Base-by-base conservation (phyloP, 2,329 filamentous ascomycete genomes). In the Huntiella moniliformis region DNA sequence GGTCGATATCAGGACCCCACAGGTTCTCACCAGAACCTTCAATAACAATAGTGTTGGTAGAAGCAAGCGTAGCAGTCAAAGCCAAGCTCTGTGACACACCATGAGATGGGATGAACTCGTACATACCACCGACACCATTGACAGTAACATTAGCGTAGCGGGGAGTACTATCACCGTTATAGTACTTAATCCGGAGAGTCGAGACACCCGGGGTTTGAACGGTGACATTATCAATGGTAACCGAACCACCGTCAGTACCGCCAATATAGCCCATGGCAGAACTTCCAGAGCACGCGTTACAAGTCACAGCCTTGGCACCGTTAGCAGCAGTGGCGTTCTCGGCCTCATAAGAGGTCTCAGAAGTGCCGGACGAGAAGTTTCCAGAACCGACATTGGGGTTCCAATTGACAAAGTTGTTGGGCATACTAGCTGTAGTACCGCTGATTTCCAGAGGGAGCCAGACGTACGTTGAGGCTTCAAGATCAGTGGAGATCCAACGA, bases 391-490 rank as follows among this genome's bases (percentile, higher is more conserved):
- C 51, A 40, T 73, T 57, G 0, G 68, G 60, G 1, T 69, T 57
- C 74, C 74, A 78, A 48, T 68, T 71, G 7, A 71, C 69, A n/a
- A 37, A 38, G 18, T 63, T 56, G 56, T 75, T 69, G 45, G 63
- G 59, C 54, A 73, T 63, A 7, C 53, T 64, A 2, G 73, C 70
- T 0, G 63, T 71, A 0, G 38, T 15, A 4, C 71, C 73, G 1
- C 61, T 61, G 49, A 78, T 63, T 3, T 55, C 61, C 0, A 80
- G 58, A 0, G 77, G 77, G 0, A 80, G 63, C 77, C 76, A 81
- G 36, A 80, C 60, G 53, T 80, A 80, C 0, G 74, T 77, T 44
- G 67, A 72, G 0, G 68, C 61, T 57, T 67, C 69, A 1, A 82
- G 64, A 51, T 80, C 74, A n/a, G 57, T 56, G 4, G 64, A 67